Evolutionary conservation across 1,284 basidiomycete genomes (phyloP).

Genomic region (Neonothopanus nambi): DNA sequence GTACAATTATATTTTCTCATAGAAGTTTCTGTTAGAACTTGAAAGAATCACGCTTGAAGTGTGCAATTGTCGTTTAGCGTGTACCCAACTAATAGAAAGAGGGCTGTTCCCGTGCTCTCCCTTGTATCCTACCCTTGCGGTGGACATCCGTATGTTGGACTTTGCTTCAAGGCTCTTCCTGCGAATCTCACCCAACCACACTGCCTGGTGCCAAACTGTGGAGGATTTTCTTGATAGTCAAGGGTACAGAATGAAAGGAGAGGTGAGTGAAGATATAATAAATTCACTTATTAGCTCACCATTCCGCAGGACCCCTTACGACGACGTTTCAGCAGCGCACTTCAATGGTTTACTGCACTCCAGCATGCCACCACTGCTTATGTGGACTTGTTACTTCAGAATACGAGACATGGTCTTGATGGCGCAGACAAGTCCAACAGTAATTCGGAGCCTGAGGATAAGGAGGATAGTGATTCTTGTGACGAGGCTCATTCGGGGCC

Average conservation of each 20-base stretch:
- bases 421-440: neutral
- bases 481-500: too few relatives aligned
- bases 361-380: neutral
- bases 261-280: neutral
- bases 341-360: neutral
- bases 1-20: too few relatives aligned
- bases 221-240: neutral
- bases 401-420: neutral
- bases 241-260: neutral
- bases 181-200: constrained; percentile 7
- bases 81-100: neutral
- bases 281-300: too few relatives aligned
- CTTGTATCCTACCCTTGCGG: neutral
- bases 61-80: too few relatives aligned
- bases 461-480: too few relatives aligned
- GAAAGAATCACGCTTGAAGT: too few relatives aligned
- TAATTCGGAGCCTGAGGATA: too few relatives aligned
- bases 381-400: too few relatives aligned
- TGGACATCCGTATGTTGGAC: constrained; percentile 1
- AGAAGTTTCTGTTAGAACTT: too few relatives aligned
- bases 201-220: constrained; percentile 3
- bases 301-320: neutral
- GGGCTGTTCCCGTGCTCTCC: constrained; percentile 6
- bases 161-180: constrained; percentile 3
- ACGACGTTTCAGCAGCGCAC: neutral